A percentile compares a stretch with the other conserved stretches of the same genome.
phyloP scores from a whole-genome alignment of 2,329 filamentous ascomycete genomes.

The Exserohilum rostratum region DNA sequence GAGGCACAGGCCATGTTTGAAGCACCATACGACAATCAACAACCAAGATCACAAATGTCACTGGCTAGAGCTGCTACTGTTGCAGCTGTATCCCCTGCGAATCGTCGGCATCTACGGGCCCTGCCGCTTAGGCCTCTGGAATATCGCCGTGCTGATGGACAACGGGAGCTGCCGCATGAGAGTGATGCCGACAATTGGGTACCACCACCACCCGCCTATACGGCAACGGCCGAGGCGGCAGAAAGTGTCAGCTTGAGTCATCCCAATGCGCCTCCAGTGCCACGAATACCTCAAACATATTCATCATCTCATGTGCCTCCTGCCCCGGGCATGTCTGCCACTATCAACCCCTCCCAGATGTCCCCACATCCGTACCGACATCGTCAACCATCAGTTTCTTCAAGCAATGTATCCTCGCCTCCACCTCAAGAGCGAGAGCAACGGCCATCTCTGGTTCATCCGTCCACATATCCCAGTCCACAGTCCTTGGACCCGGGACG shows the following conservation, averaged over 20 bases:
- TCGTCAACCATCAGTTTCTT: conserved; percentile 40
- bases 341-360: conserved; percentile 30
- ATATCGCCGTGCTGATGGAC: conserved; percentile 72
- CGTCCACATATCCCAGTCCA: conserved; percentile 42
- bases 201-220: conserved; percentile 81
- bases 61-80: conserved; percentile 53
- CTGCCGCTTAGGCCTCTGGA: conserved; percentile 62
- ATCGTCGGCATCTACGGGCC: conserved; percentile 67
- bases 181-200: conserved; percentile 91
- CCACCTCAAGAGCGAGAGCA: conserved; percentile 16
- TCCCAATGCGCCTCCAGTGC: conserved; percentile 38
- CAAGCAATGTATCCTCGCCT: conserved; percentile 36
- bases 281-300: conserved; percentile 8
- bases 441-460: conserved; percentile 42
- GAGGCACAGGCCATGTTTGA: conserved; percentile 48
- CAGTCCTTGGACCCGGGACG: conserved; percentile 26
- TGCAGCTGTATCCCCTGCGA: conserved; percentile 71
- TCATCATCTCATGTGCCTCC: conserved; percentile 24
- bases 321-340: conserved; percentile 34
- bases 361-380: conserved; percentile 26
- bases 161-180: conserved; percentile 78
- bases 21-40: conserved; percentile 49
- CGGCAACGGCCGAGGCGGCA: conserved; percentile 60
- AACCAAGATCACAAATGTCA: conserved; percentile 49
- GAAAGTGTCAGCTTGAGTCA: conserved; percentile 48